Evolutionary conservation across 352 stramenopile genomes (phyloP), one percentile per base, ranked within the genome.

Genomic region (Globisporangium iwayamae): DNA sequence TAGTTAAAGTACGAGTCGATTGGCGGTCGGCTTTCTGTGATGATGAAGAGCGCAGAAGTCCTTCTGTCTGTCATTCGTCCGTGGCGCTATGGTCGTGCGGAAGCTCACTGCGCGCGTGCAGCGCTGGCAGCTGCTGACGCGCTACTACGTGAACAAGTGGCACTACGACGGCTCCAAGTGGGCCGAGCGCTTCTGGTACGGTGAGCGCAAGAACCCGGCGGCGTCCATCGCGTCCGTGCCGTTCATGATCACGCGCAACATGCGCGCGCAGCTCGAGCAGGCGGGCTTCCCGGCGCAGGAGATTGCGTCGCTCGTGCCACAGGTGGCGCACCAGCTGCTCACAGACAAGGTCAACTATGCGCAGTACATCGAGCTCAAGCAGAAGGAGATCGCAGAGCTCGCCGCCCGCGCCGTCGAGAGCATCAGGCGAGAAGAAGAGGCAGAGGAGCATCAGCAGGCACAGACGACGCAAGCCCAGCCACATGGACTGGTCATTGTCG

Each of bases 71-170:
- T 39, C 34, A 39, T 39, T 39, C 25, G 25, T 28, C 25, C 25
- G 25, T 39, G 10, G 10, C 38, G 38, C 70, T 38, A 75, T 75
- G 63, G 57, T 76, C 48, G 53, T 85, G 43, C 75, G 64, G 48
- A 69, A 75, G 36, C 68, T 87, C 58, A 70, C 75, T 62, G 58
- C 79, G 46, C 70, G 70, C 16, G 57, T 78, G 54, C 76, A 87
- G 66, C 81, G 79, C 20, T 89, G 78, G 81, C 74, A 88, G 13
- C 73, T 89, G 57, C 69, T 93, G 25, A 76, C 75, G 34, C 81
- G 80, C 47, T 91, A 92, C 68, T 91, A 93, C 71, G 62, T 78
- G 38, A 93, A 93, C 60, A 93, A 90, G 67, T 93, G 85, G 85
- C 85, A 91, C 45, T 93, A 93, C 53, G 81, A 92, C 62, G 83